phyloP scores from a whole-genome alignment of 495 filamentous ascomycete genomes.

The Aspergillus sparsus region DNA sequence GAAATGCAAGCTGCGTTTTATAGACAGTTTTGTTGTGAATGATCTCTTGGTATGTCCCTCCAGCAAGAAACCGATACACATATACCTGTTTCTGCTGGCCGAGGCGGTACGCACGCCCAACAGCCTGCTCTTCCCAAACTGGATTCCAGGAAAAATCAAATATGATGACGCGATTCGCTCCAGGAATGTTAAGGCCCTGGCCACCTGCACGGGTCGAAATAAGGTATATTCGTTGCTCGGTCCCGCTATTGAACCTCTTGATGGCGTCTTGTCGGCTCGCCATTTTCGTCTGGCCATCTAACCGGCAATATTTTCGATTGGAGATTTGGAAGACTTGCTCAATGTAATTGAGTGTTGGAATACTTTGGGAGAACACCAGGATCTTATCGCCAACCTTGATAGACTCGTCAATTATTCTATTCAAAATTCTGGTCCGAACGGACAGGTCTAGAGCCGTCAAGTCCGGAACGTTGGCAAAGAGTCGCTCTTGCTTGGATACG shows the following conservation, averaged over 20 bases:
- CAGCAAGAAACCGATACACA: constrained; percentile 81
- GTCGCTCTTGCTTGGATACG: constrained; percentile 27
- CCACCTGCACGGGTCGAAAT: constrained; percentile 85
- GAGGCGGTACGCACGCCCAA: constrained; percentile 84
- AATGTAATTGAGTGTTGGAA: constrained; percentile 69
- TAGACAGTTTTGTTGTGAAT: constrained; percentile 72
- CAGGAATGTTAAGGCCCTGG: constrained; percentile 76
- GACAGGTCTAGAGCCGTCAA: constrained; percentile 51
- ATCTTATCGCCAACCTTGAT: constrained; percentile 65
- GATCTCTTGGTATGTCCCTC: constrained; percentile 75
- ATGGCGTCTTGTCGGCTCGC: constrained; percentile 56
- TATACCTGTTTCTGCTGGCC: constrained; percentile 82
- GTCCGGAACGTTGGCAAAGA: constrained; percentile 34
- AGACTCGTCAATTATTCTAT: constrained; percentile 65
- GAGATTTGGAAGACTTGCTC: constrained; percentile 51
- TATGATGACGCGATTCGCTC: constrained; percentile 86
- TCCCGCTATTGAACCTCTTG: constrained; percentile 63
- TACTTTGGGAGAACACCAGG: constrained; percentile 73
- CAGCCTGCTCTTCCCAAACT: constrained; percentile 79
- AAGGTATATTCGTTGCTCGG: constrained; percentile 60
- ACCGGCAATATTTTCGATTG: constrained; percentile 48
- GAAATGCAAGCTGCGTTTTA: constrained; percentile 75
- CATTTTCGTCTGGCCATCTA: constrained; percentile 65
- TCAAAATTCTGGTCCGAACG: constrained; percentile 64
- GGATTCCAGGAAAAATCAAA: constrained; percentile 86